phyloP scores from a whole-genome alignment of 164 flowering plant genomes.

The Berberis vulgaris region DNA sequence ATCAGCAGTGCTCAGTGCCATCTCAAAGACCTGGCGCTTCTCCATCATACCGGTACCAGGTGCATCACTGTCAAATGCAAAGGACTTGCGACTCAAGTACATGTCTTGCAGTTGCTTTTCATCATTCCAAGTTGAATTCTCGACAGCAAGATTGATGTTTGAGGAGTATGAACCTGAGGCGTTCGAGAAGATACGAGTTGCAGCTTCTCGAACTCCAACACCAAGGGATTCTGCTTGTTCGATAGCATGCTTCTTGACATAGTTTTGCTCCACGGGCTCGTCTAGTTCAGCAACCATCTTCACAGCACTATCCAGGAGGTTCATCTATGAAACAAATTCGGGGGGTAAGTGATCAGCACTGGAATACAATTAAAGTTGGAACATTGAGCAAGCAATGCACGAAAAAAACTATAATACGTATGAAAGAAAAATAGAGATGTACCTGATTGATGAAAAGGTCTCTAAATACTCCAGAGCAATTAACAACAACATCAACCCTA shows the following conservation, averaged over 20 bases:
- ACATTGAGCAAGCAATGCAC: slow-evolving; percentile 9
- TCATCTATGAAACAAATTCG: slow-evolving; percentile 52
- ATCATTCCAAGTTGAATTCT: slow-evolving; percentile 97
- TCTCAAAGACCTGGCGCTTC: slow-evolving; percentile 86
- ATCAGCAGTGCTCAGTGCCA: slow-evolving; percentile 94
- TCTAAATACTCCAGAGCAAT: slow-evolving; percentile 98
- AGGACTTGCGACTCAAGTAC: slow-evolving; percentile 95
- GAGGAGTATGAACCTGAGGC: slow-evolving; percentile 98
- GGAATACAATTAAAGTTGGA: not conserved
- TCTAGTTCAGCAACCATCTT: slow-evolving; percentile 99
- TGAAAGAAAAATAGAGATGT: slow-evolving; percentile 4
- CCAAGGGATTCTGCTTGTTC: slow-evolving; percentile 80
- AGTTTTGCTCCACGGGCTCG: slow-evolving; percentile 85
- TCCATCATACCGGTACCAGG: slow-evolving; percentile 96
- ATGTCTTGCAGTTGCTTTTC: slow-evolving; percentile 99
- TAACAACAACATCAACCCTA: slow-evolving; percentile 94
- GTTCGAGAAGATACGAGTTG: slow-evolving; percentile 89
- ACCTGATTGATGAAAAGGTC: slow-evolving; percentile 99
- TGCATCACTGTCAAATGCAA: slow-evolving; percentile 88
- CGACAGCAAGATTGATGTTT: slow-evolving; percentile 92
- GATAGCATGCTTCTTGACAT: slow-evolving; percentile 81
- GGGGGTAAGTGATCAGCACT: not conserved
- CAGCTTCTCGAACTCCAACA: slow-evolving; percentile 75
- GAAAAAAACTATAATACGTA: not conserved
- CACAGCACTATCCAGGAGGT: slow-evolving; percentile 91